Percentiles rank a stretch among this genome's conserved stretches.
phyloP scores from a whole-genome alignment of 352 stramenopile genomes.

The Aphanomyces stellatus region DNA sequence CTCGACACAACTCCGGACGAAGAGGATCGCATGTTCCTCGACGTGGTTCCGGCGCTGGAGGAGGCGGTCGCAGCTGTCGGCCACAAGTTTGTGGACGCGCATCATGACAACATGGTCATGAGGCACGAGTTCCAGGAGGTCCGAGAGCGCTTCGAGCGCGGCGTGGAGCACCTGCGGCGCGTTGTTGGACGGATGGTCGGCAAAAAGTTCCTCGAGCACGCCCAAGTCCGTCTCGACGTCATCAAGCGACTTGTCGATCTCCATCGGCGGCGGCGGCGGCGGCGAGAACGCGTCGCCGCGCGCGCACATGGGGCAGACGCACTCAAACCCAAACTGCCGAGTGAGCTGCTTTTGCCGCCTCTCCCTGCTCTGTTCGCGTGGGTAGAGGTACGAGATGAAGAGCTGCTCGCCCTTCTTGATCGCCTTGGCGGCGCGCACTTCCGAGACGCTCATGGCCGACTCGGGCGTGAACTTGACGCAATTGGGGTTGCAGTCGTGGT shows the following conservation, averaged over 20 bases:
- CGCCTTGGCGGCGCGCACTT: slow-evolving; percentile 82
- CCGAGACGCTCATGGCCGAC: slow-evolving; percentile 52
- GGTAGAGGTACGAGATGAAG: slow-evolving; percentile 91
- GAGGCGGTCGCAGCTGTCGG: slow-evolving; percentile 84
- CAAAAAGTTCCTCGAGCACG: slow-evolving; percentile 58
- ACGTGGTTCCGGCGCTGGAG: slow-evolving; percentile 35
- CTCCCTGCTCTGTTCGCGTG: slow-evolving; percentile 79
- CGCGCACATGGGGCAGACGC: slow-evolving; percentile 49
- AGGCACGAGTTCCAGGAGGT: slow-evolving; percentile 71
- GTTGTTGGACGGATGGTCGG: slow-evolving; percentile 33
- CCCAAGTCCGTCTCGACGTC: slow-evolving; percentile 27
- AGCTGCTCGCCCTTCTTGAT: slow-evolving; percentile 85
- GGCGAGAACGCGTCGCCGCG: slow-evolving; percentile 62
- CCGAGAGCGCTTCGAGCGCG: slow-evolving; percentile 70
- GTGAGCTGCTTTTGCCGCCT: slow-evolving; percentile 69
- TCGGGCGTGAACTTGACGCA: slow-evolving; percentile 90
- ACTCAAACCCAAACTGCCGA: slow-evolving; percentile 90
- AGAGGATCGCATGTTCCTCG: slow-evolving; percentile 81
- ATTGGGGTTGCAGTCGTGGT: slow-evolving; percentile 92
- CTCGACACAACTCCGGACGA: slow-evolving; percentile 76
- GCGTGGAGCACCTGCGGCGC: slow-evolving; percentile 48
- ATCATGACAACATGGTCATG: slow-evolving; percentile 85
- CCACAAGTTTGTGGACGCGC: slow-evolving; percentile 85
- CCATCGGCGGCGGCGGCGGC: slow-evolving; percentile 19
- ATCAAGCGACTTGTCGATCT: slow-evolving; percentile 12